Evolutionary conservation across 352 stramenopile species (phyloP).

Genomic region (Globisporangium heterothallicum): DNA sequence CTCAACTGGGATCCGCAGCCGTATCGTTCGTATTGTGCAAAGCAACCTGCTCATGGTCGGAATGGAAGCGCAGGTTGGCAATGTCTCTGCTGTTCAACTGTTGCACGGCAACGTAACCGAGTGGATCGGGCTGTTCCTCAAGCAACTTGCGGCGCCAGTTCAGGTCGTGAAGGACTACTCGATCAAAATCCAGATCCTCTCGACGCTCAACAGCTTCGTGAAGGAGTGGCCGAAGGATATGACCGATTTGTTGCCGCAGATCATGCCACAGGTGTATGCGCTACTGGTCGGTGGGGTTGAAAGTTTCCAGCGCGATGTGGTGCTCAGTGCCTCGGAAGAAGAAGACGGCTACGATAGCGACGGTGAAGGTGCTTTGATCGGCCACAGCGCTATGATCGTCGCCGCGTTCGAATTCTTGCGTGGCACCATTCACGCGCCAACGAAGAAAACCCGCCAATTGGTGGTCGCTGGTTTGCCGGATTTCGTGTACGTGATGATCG

Average conservation of each 20-base stretch:
- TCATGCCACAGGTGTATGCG: slow-evolving; percentile 65
- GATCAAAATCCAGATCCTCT: slow-evolving; percentile 76
- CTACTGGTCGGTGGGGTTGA: slow-evolving; percentile 39
- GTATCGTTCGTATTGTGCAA: slow-evolving; percentile 71
- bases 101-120: slow-evolving; percentile 60
- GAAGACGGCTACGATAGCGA: slow-evolving; percentile 79
- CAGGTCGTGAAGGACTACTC: slow-evolving; percentile 49
- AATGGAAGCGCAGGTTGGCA: slow-evolving; percentile 81
- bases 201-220: slow-evolving; percentile 70
- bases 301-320: slow-evolving; percentile 51
- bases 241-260: slow-evolving; percentile 58
- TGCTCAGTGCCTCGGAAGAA: slow-evolving; percentile 41
- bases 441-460: slow-evolving; percentile 71
- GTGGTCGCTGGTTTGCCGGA: slow-evolving; percentile 48
- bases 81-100: slow-evolving; percentile 42
- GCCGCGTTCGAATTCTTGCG: slow-evolving; percentile 73
- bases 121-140: slow-evolving; percentile 70
- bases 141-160: slow-evolving; percentile 38
- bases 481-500: slow-evolving; percentile 76
- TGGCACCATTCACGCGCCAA: slow-evolving; percentile 61
- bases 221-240: slow-evolving; percentile 82
- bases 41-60: slow-evolving; percentile 74
- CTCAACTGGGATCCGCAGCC: slow-evolving; percentile 37
- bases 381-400: slow-evolving; percentile 61
- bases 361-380: slow-evolving; percentile 57